Evolutionary conservation across 257 asterid species (phyloP).

Genomic region (Haberlea rhodopensis): DNA sequence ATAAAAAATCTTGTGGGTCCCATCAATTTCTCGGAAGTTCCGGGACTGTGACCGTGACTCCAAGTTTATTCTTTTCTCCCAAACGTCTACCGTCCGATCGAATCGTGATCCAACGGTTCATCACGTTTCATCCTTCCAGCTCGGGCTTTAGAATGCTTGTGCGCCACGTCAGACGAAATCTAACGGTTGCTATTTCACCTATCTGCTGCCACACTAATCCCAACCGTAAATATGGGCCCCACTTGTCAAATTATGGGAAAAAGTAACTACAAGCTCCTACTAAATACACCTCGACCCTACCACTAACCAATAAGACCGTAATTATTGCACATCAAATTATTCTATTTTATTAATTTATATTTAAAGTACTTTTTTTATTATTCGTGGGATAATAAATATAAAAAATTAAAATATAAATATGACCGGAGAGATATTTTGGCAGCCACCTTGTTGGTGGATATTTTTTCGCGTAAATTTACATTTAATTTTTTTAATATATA

Average conservation of each 20-base stretch:
- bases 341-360: neutral
- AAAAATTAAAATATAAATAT: constrained; percentile 50
- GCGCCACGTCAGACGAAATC: constrained; percentile 54
- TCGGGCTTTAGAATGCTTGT: constrained; percentile 35
- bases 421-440: constrained; percentile 61
- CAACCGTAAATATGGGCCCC: constrained; percentile 42
- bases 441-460: no score
- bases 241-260: constrained; percentile 31
- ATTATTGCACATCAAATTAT: constrained; percentile 27
- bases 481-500: no score
- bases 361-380: neutral
- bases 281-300: constrained; percentile 28
- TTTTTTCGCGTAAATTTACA: no score
- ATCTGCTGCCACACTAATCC: constrained; percentile 30
- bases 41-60: constrained; percentile 62
- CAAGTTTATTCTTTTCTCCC: constrained; percentile 22
- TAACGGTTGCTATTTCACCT: constrained; percentile 26
- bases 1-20: constrained; percentile 33
- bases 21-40: constrained; percentile 54
- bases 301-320: constrained; percentile 33
- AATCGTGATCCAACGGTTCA: constrained; percentile 13
- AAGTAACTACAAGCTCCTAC: constrained; percentile 30
- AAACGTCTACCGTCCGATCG: constrained; percentile 37
- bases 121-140: constrained; percentile 47
- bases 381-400: constrained; percentile 17